Evolutionary conservation across 2,329 filamentous ascomycete species (phyloP).

Genomic region (Allantophomopsis cytisporea): DNA sequence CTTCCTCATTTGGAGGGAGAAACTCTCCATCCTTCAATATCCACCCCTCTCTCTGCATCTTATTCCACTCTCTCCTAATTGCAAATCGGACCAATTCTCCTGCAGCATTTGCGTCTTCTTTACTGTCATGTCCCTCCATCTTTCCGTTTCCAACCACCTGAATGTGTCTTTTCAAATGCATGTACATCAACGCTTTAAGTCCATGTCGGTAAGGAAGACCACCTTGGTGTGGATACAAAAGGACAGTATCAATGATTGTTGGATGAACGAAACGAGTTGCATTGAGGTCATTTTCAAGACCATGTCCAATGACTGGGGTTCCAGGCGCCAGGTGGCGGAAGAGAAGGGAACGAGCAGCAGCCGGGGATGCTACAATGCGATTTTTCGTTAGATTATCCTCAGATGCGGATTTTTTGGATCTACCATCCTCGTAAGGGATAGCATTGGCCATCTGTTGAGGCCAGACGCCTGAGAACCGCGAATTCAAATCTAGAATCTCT

Average conservation of each 20-base stretch:
- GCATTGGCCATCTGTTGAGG: conserved; percentile 65
- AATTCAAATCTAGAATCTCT: conserved; percentile 81
- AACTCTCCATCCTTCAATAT: conserved; percentile 33
- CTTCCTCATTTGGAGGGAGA: conserved; percentile 2
- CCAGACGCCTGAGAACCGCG: conserved; percentile 77
- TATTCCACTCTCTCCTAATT: conserved; percentile 56
- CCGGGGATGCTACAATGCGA: conserved; percentile 63
- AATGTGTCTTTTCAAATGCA: conserved; percentile 61
- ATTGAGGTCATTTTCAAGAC: conserved; percentile 91
- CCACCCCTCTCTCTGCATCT: conserved; percentile 57
- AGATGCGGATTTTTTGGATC: conserved; percentile 1
- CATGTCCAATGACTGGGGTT: conserved; percentile 84
- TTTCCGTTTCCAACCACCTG: conserved; percentile 43
- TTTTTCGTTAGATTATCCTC: not conserved
- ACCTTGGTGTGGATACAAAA: conserved; percentile 66
- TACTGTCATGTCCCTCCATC: conserved; percentile 67
- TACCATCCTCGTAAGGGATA: conserved; percentile 31
- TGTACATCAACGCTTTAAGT: conserved; percentile 60
- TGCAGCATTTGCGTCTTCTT: conserved; percentile 80
- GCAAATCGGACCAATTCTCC: conserved; percentile 71
- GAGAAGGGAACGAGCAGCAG: conserved; percentile 61
- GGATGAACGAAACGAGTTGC: conserved; percentile 73
- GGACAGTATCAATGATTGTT: conserved; percentile 69
- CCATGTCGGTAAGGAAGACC: conserved; percentile 68
- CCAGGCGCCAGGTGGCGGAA: conserved; percentile 61